Base-by-base conservation (phyloP, 371 early-diverging fungal genomes). In the Circinella minor region DNA sequence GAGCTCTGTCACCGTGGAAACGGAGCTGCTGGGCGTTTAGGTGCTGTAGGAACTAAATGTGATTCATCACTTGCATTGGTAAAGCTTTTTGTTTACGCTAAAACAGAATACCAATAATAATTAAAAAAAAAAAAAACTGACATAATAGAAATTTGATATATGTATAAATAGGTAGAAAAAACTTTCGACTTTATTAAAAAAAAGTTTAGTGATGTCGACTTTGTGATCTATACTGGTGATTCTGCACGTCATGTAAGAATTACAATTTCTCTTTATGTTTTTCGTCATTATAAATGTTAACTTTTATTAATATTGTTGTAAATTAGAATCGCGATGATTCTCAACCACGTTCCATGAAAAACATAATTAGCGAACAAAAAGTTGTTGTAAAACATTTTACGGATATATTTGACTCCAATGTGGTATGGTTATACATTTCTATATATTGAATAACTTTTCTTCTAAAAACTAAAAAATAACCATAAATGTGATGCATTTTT, bases 201-300 rank as follows among this genome's bases (percentile, higher is more conserved):
- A 0, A 70, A 78, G 0, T 48, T 74, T 27, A 65, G 63, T 11
- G 61, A 74, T 17, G 63, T 72, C n/a, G 80, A 83, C 54, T 83
- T 83, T 71, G 64, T 83, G 27, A 66, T 83, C 20, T 81, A 77
- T 67, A 81, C 81, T 36, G 84, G 84, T 37, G 73, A 78, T 55
- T 75, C 71, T 36, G 68, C 67, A n/a, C 61, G 75, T 48, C 73
- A 73, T 71, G 71, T 78, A 71, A 62, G 36, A 34, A 34, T 7
- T 1, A 17, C 51, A 49, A 9, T 49, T 15, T 15, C 49, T 15
- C 10, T 46, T 47, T 0, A 6, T 17, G 11, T 36, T 57, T 1
- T 36, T 59, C 8, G 20, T 17, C 17, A 15, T 54, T 36, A 57
- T 27, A 57, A 46, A 4, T 36, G 20, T n/a, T 2, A 46, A 39